A percentile compares a stretch with the other conserved stretches of the same genome.
These are phyloP conservation scores for Miamiensis avidus DNA, from an alignment of 169 alveolate species.

Conservation along the genomic window DNA sequence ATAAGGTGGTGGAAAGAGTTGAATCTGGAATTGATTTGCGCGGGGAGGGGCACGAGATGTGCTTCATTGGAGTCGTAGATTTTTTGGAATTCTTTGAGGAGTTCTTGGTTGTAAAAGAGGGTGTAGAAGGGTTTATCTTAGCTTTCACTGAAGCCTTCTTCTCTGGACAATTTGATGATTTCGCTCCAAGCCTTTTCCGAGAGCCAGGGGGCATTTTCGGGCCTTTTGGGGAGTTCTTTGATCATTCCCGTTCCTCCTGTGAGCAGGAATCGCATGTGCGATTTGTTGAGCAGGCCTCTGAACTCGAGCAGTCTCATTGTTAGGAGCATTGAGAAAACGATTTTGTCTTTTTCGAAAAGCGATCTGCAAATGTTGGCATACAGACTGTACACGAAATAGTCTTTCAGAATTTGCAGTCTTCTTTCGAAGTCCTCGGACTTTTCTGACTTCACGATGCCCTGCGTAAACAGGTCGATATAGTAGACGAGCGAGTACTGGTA, in stretches of 20 bases:
- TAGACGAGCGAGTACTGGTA: conserved; percentile 82
- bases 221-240: conserved; percentile 63
- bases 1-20: conserved; percentile 73
- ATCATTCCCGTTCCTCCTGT: conserved; percentile 88
- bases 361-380: conserved; percentile 83
- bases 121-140: conserved; percentile 68
- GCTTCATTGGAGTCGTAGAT: conserved; percentile 83
- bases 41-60: conserved; percentile 63
- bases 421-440: conserved; percentile 58
- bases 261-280: conserved; percentile 80
- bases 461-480: conserved; percentile 66
- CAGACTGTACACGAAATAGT: conserved; percentile 59
- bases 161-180: conserved; percentile 53
- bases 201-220: conserved; percentile 81
- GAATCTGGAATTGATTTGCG: conserved; percentile 56
- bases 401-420: conserved; percentile 59
- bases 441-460: conserved; percentile 65
- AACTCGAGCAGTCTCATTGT: conserved; percentile 65
- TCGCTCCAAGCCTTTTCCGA: conserved; percentile 86
- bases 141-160: conserved; percentile 54
- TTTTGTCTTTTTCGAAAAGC: conserved; percentile 85
- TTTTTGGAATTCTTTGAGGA: conserved; percentile 50
- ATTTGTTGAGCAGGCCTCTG: conserved; percentile 42
- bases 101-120: conserved; percentile 6
- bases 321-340: conserved; percentile 77